phyloP scores from a whole-genome alignment of 345 rosid genomes.

The Dipteronia dyeriana region DNA sequence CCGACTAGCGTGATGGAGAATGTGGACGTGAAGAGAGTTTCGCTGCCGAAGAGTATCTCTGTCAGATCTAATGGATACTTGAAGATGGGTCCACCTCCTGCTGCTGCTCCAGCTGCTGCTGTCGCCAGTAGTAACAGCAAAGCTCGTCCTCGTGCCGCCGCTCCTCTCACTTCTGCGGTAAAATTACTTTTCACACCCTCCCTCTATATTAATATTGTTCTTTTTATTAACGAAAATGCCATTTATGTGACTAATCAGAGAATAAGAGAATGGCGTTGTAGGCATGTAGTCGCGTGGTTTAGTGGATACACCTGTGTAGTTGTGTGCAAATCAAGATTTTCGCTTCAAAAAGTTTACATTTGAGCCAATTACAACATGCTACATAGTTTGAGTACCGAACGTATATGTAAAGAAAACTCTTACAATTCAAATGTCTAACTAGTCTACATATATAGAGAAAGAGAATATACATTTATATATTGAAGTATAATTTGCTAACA shows the following conservation, averaged over 20 bases:
- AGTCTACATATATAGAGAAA: no score
- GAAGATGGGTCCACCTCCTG: conserved; percentile 28
- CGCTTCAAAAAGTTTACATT: no score
- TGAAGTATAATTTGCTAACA: no score
- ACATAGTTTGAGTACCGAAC: no score
- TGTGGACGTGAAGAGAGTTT: conserved; percentile 35
- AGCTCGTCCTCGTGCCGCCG: conserved; percentile 28
- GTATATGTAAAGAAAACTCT: no score
- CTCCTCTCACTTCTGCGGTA: conserved; percentile 27
- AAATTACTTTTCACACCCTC: neutral
- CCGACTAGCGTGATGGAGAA: conserved; percentile 44
- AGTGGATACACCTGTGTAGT: no score
- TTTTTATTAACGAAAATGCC: neutral
- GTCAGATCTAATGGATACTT: conserved; percentile 53
- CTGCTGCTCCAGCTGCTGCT: neutral
- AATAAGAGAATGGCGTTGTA: no score
- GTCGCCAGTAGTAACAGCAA: conserved; percentile 1
- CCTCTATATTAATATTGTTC: neutral
- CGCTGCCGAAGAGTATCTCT: conserved; percentile 55
- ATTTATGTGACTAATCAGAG: neutral
- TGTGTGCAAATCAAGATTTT: no score
- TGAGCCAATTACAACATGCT: no score
- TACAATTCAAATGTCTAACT: no score
- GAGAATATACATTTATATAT: no score
- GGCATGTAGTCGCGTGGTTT: no score